Evolutionary conservation across 352 stramenopile species (phyloP).

Genomic region (Phytopythium oedochilum): DNA sequence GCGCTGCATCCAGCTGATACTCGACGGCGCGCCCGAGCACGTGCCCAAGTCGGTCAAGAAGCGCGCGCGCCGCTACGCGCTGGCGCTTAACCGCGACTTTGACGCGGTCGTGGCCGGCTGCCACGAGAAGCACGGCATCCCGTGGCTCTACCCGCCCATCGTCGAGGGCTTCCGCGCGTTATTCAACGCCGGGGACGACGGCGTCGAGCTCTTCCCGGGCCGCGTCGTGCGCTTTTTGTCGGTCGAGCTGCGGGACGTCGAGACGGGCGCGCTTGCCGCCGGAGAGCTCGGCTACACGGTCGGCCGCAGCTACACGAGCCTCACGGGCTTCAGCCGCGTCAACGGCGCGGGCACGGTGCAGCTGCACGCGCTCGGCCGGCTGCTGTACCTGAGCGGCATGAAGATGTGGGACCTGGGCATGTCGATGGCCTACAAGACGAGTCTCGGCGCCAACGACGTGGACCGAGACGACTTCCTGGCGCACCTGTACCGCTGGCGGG

Average conservation of each 20-base stretch:
- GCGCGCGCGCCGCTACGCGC: slow-evolving; percentile 79
- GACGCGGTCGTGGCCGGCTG: slow-evolving; percentile 87
- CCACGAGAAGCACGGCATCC: slow-evolving; percentile 89
- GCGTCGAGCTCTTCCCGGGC: slow-evolving; percentile 55
- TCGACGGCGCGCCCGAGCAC: slow-evolving; percentile 39
- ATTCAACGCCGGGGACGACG: slow-evolving; percentile 46
- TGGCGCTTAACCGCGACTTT: slow-evolving; percentile 89
- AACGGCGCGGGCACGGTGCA: slow-evolving; percentile 83
- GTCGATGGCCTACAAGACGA: slow-evolving; percentile 88
- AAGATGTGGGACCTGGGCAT: slow-evolving; percentile 88
- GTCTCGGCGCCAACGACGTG: slow-evolving; percentile 66
- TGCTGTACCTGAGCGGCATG: slow-evolving; percentile 71
- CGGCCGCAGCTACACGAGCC: slow-evolving; percentile 89
- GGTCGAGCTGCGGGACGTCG: slow-evolving; percentile 86
- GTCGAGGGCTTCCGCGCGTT: slow-evolving; percentile 79
- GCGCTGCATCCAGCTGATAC: slow-evolving; percentile 83
- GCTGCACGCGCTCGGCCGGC: slow-evolving; percentile 68
- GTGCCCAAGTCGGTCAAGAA: slow-evolving; percentile 90
- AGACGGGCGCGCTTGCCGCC: slow-evolving; percentile 72
- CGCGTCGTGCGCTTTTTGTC: slow-evolving; percentile 83
- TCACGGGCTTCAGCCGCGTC: slow-evolving; percentile 74
- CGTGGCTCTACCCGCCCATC: slow-evolving; percentile 91
- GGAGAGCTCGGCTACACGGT: slow-evolving; percentile 93
- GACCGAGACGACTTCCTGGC: slow-evolving; percentile 69
- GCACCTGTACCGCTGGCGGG: slow-evolving; percentile 58